Percentiles rank a stretch among this genome's conserved stretches.
These are phyloP conservation scores for Emmonsia crescens DNA, from an alignment of 2,329 filamentous ascomycete genomes.

Conservation along the genomic window DNA sequence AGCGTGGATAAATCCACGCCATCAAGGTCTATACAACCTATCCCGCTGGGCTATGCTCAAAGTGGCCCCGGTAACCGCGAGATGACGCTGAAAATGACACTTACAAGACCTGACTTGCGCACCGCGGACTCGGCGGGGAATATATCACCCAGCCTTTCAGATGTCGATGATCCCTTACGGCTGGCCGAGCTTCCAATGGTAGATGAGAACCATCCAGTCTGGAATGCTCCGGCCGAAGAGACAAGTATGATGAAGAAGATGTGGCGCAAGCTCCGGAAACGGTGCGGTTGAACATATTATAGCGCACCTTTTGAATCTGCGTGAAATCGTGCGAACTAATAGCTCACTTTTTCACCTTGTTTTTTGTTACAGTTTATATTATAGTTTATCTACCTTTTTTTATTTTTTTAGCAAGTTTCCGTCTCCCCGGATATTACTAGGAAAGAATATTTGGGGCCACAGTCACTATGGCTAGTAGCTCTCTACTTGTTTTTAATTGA, in stretches of 20 bases:
- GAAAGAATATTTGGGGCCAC: not conserved
- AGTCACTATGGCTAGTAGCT: not conserved
- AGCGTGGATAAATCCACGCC: constrained; percentile 7
- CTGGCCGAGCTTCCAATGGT: constrained; percentile 41
- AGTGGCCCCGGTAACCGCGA: constrained; percentile 56
- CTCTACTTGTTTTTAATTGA: not conserved
- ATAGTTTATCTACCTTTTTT: not conserved
- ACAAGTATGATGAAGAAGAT: constrained; percentile 33
- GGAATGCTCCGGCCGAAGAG: constrained; percentile 34
- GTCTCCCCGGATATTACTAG: not conserved
- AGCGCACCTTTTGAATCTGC: not conserved
- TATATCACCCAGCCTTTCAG: constrained; percentile 60
- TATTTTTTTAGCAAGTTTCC: not conserved
- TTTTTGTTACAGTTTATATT: not conserved
- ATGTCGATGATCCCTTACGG: constrained; percentile 43
- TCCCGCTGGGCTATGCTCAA: constrained; percentile 35
- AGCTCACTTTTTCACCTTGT: not conserved
- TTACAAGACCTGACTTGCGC: constrained; percentile 79
- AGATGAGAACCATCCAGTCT: constrained; percentile 31
- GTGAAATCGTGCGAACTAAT: not conserved
- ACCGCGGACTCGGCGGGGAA: constrained; percentile 41
- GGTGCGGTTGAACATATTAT: constrained; percentile 5
- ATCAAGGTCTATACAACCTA: constrained; percentile 11
- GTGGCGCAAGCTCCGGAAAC: constrained; percentile 32
- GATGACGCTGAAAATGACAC: constrained; percentile 93